A percentile compares a stretch with the other conserved stretches of the same genome.
Conservation (phyloP, 495 filamentous ascomycete genomes). For the Annulohypoxylon stygium region DNA sequence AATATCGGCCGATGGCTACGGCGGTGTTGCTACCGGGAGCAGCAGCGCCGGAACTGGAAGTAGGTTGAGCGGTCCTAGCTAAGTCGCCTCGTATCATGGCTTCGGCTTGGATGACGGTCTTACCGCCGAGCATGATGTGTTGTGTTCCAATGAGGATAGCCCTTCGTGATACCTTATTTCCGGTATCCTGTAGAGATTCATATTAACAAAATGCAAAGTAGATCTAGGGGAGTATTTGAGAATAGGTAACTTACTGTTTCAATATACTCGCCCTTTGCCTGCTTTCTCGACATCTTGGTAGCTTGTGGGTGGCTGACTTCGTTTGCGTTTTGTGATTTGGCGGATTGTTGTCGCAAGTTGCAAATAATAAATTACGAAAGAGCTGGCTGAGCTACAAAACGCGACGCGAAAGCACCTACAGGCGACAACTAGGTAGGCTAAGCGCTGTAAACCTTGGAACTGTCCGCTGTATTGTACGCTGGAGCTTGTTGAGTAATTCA, state of each 20-base stretch:
- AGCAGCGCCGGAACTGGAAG: conserved; percentile 53
- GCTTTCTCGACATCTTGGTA: conserved; percentile 77
- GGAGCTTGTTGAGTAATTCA: too few relatives aligned
- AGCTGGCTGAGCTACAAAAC: neutral
- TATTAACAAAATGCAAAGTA: conserved; percentile 1
- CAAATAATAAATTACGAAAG: too few relatives aligned
- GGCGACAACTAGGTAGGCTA: too few relatives aligned
- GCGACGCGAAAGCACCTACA: neutral
- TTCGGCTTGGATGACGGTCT: conserved; percentile 92
- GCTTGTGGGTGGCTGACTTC: neutral
- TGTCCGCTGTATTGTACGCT: too few relatives aligned
- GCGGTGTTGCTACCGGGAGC: conserved; percentile 68
- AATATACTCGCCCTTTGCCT: conserved; percentile 89
- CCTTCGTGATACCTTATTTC: conserved; percentile 96
- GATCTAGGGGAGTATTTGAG: neutral
- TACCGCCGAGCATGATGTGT: conserved; percentile 97
- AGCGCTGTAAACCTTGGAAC: too few relatives aligned
- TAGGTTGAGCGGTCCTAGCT: conserved; percentile 65
- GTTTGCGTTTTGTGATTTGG: neutral
- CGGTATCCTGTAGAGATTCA: conserved; percentile 76
- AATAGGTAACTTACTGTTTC: conserved; percentile 76
- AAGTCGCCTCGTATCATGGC: conserved; percentile 94
- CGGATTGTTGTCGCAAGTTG: too few relatives aligned
- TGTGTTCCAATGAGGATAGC: conserved; percentile 91
- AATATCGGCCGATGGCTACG: conserved; percentile 90